Conservation (phyloP, 2,329 filamentous ascomycete species). For the Metarhizium robertsii region DNA sequence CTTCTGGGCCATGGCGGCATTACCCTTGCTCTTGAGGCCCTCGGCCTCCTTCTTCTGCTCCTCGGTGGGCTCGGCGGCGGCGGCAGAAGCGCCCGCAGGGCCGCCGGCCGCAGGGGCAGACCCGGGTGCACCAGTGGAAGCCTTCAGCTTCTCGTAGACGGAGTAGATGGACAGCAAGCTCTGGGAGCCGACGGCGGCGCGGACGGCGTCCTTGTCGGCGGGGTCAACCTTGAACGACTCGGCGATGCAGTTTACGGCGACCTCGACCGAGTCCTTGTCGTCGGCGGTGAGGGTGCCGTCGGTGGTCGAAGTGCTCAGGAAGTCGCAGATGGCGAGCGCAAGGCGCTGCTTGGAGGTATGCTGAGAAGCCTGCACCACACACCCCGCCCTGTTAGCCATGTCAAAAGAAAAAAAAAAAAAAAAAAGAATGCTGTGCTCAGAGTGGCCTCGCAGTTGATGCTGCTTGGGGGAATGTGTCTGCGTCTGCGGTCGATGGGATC, state of each 20-base stretch:
- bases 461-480: too few relatives aligned
- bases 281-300: slow-evolving; percentile 85
- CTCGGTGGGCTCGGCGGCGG: slow-evolving; percentile 31
- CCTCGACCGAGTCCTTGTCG: slow-evolving; percentile 87
- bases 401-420: neutral
- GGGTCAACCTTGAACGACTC: slow-evolving; percentile 94
- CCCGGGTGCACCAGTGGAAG: slow-evolving; percentile 32
- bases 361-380: slow-evolving; percentile 20
- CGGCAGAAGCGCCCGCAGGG: slow-evolving; percentile 18
- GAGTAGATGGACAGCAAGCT: slow-evolving; percentile 85
- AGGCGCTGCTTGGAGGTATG: slow-evolving; percentile 66
- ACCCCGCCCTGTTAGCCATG: neutral
- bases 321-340: slow-evolving; percentile 94
- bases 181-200: slow-evolving; percentile 74
- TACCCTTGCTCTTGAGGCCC: slow-evolving; percentile 79
- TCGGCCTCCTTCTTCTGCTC: slow-evolving; percentile 74
- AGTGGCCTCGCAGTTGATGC: too few relatives aligned
- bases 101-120: slow-evolving; percentile 21
- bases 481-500: too few relatives aligned
- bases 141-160: slow-evolving; percentile 92
- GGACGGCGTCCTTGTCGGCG: slow-evolving; percentile 60
- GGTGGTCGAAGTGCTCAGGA: slow-evolving; percentile 71
- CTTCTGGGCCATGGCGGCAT: slow-evolving; percentile 90
- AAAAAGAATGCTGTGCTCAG: too few relatives aligned
- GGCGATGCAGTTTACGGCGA: slow-evolving; percentile 87